Base-by-base conservation (phyloP, 306 rosid genomes). In the Abrus precatorius region DNA sequence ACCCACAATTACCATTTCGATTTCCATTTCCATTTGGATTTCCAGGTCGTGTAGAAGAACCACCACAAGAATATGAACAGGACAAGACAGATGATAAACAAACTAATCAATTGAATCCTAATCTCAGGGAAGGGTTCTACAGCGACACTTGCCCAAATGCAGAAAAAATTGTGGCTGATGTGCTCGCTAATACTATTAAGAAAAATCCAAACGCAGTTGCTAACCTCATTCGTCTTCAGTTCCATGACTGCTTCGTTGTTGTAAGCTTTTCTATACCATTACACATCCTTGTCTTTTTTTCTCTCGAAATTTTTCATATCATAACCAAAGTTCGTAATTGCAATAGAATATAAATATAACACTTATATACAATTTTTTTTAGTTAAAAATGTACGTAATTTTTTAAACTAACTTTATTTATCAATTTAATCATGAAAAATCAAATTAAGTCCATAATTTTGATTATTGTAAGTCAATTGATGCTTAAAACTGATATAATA, bases 181-280 rank as follows among this genome's bases (percentile, higher is more conserved):
- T 61, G 0, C 33, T 89, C 4, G 9, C 5, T 0, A 20, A 13
- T 1, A 72, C 70, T 7, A 9, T 32, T 5, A 6, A 6, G 13
- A 2, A 0, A 0, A 83, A 94, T 71, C 88, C 69, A 36, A 12
- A 47, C 1, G 77, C 82, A 4, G 29, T 85, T 1, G 85, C 90
- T 20, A 68, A 29, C 66, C 5, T 94, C 76, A 0, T 94, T 28
- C 92, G 98, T 75, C 91, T 91, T 27, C 77, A 79, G 1, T 92
- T 90, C 87, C 97, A 92, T 20, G 97, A 94, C 36, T 94, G 97
- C 84, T 88, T 91, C 45, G 94, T 94, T 10, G 84, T 55, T 47
- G 97, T 94, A 82, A 85, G 87, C 8, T 41, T 62, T 72, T 30
- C n/a, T 33, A 57, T 14, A 20, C 60, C 44, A 68, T 3, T 5